Percentiles rank a stretch among this genome's conserved stretches.
Conservation (phyloP, 257 asterid genomes). For the Salvia rosmarinus region DNA sequence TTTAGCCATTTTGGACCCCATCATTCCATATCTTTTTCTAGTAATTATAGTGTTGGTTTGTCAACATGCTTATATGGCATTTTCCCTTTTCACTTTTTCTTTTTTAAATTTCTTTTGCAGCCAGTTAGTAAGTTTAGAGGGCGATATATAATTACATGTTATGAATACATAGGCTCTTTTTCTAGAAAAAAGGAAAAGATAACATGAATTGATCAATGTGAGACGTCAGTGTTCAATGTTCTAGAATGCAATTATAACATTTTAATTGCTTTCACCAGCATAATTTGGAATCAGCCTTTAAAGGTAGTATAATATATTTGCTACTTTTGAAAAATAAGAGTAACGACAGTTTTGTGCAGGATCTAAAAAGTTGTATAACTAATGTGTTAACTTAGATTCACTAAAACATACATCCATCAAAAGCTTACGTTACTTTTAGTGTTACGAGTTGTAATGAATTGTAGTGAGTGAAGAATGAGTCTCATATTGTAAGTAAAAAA, state of each 20-base stretch:
- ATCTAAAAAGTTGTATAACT: background rate
- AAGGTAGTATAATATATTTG: background rate
- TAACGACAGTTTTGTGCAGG: background rate
- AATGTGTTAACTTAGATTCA: background rate
- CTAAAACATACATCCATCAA: background rate
- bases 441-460: too few species aligned
- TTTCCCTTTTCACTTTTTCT: too few species aligned
- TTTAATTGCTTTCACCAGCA: background rate
- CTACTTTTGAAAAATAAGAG: background rate
- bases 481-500: too few species aligned
- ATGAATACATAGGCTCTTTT: background rate
- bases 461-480: too few species aligned
- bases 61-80: slow-evolving; percentile 10
- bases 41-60: slow-evolving; percentile 26
- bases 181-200: background rate
- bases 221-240: background rate
- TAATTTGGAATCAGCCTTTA: background rate
- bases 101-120: background rate
- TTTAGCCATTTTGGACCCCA: slow-evolving; percentile 17
- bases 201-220: background rate
- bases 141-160: slow-evolving; percentile 3
- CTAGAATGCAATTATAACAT: slow-evolving; percentile 8
- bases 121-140: background rate
- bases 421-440: too few species aligned
- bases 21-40: slow-evolving; percentile 27